A percentile compares a stretch with the other conserved stretches of the same genome.
Evolutionary conservation across 2,329 filamentous ascomycete genomes (phyloP).

Genomic region (Hypoxylon sp.): DNA sequence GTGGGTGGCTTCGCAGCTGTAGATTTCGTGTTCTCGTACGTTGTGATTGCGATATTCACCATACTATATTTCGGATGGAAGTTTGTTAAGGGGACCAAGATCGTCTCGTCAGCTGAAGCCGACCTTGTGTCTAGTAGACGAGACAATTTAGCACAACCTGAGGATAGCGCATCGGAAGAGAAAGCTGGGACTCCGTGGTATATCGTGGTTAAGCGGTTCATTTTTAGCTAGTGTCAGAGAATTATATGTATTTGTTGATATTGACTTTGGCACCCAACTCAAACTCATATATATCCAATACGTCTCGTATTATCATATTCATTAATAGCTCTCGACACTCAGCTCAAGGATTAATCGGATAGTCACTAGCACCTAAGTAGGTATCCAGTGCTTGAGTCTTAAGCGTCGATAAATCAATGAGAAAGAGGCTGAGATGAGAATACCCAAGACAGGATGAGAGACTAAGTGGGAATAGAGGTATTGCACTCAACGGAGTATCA

Average conservation of each 20-base stretch:
- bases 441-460: neutral
- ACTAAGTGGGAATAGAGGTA: neutral
- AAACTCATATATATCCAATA: too few species aligned
- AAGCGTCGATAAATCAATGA: too few species aligned
- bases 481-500: constrained; percentile 35
- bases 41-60: constrained; percentile 49
- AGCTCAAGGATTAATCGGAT: too few species aligned
- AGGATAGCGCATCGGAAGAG: constrained; percentile 8
- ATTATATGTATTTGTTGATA: too few species aligned
- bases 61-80: constrained; percentile 52
- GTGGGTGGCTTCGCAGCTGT: constrained; percentile 49
- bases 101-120: constrained; percentile 43
- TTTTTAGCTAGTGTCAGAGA: constrained; percentile 37
- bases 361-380: too few species aligned
- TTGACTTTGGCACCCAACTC: too few species aligned
- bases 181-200: constrained; percentile 37
- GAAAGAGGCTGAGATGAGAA: neutral
- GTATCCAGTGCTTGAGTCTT: too few species aligned
- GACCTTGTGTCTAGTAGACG: constrained; percentile 50
- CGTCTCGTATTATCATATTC: too few species aligned
- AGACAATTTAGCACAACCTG: constrained; percentile 34
- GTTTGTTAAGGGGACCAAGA: constrained; percentile 48
- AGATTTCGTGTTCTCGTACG: constrained; percentile 52
- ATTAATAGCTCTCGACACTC: too few species aligned
- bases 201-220: constrained; percentile 40